phyloP scores from a whole-genome alignment of 495 filamentous ascomycete species.

The Hypoxylon trugodes region DNA sequence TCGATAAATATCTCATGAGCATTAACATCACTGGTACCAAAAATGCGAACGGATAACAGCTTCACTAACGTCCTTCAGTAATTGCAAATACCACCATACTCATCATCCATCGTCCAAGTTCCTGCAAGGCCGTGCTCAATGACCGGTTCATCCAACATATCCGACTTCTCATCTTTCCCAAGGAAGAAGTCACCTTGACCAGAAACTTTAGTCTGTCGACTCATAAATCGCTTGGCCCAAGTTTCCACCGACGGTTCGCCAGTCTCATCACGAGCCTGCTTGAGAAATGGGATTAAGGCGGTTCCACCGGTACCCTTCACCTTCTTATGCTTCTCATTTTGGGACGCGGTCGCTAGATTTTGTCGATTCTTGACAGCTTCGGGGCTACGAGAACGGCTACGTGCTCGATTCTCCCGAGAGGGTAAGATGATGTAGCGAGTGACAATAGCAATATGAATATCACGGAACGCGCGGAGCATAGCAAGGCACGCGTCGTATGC shows the following conservation, averaged over 20 bases:
- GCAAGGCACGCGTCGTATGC: constrained; percentile 92
- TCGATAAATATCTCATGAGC: too few species aligned
- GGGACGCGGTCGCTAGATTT: constrained; percentile 72
- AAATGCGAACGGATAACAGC: too few species aligned
- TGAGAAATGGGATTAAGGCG: constrained; percentile 89
- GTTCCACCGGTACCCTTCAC: constrained; percentile 93
- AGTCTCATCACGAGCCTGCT: constrained; percentile 95
- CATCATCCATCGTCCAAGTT: constrained; percentile 84
- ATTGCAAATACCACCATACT: constrained; percentile 66
- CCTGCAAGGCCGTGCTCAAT: constrained; percentile 82
- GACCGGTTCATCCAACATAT: constrained; percentile 60
- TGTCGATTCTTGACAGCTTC: constrained; percentile 54
- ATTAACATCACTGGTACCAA: too few species aligned
- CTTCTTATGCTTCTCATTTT: constrained; percentile 62
- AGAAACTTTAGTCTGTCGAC: constrained; percentile 54
- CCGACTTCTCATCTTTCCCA: constrained; percentile 62
- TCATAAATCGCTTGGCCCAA: constrained; percentile 81
- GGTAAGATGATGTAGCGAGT: constrained; percentile 93
- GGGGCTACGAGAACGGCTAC: constrained; percentile 56
- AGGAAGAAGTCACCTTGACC: constrained; percentile 64
- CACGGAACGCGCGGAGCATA: constrained; percentile 88
- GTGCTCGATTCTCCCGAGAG: constrained; percentile 57
- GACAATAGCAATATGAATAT: constrained; percentile 96
- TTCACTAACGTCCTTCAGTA: constrained; percentile 43
- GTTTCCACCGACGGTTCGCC: constrained; percentile 88